phyloP scores from a whole-genome alignment of 257 asterid species.

The Solanum chmielewskii region DNA sequence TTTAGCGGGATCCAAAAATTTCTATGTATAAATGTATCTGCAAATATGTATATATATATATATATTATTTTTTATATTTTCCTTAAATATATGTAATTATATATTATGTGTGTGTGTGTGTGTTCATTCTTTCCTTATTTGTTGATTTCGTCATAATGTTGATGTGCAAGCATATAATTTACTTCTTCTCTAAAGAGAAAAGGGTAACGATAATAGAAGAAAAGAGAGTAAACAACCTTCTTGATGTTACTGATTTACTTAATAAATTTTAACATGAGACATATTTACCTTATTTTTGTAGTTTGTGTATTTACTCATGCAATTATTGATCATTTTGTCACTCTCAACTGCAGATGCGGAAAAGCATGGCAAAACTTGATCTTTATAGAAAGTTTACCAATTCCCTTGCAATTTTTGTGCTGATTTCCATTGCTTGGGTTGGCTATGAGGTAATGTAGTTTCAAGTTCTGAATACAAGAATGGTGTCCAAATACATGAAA shows the following conservation, averaged over 20 bases:
- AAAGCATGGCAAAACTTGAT: constrained; percentile 22
- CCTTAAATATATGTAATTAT: background rate
- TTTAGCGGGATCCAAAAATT: background rate
- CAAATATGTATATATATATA: background rate
- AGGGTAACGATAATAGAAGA: background rate
- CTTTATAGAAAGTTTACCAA: constrained; percentile 32
- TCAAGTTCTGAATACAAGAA: background rate
- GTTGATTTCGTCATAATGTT: background rate
- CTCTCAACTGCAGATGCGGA: constrained; percentile 12
- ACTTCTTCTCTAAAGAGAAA: background rate
- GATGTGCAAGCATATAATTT: background rate
- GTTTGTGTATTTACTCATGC: background rate
- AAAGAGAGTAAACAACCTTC: background rate
- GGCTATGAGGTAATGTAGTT: constrained; percentile 30
- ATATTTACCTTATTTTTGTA: background rate
- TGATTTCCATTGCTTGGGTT: constrained; percentile 40
- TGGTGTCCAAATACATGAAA: background rate
- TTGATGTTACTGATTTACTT: background rate
- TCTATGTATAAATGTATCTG: background rate
- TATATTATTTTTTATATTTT: background rate
- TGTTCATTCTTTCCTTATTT: background rate
- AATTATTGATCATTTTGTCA: background rate
- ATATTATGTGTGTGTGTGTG: background rate
- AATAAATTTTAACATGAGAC: background rate
- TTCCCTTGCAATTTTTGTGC: constrained; percentile 32